A percentile compares a stretch with the other conserved stretches of the same genome.
These are phyloP conservation scores for Punica granatum DNA, from an alignment of 345 rosid genomes.

Conservation along the genomic window DNA sequence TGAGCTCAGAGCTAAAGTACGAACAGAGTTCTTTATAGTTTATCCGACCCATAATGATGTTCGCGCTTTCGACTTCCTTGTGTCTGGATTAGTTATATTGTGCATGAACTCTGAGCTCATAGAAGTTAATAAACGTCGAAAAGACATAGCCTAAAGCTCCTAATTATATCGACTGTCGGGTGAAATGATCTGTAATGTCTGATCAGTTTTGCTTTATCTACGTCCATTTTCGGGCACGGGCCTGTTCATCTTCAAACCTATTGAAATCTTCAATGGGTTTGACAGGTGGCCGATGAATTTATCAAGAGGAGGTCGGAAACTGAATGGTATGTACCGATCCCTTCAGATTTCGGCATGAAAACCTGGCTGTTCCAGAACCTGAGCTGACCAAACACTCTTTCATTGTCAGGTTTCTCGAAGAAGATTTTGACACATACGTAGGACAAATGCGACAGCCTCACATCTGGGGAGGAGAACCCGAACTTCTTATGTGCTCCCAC, in stretches of 20 bases:
- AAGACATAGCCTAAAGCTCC: background rate
- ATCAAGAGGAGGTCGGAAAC: conserved; percentile 53
- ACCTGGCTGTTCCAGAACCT: background rate
- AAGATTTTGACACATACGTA: conserved; percentile 50
- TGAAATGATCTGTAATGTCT: background rate
- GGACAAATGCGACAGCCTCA: conserved; percentile 53
- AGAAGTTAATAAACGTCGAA: too few relatives aligned
- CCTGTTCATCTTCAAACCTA: background rate
- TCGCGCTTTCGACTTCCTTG: background rate
- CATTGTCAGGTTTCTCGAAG: conserved; percentile 49
- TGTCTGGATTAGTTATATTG: background rate
- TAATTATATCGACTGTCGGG: background rate
- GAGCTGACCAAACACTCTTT: background rate
- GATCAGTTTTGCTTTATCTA: background rate
- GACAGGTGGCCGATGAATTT: conserved; percentile 65
- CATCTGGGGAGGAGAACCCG: conserved; percentile 75
- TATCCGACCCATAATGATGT: background rate
- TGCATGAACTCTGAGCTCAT: too few relatives aligned
- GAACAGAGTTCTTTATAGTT: background rate
- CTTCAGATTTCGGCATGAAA: background rate
- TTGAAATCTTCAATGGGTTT: conserved; percentile 4
- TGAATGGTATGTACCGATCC: conserved; percentile 37
- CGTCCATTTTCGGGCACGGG: background rate
- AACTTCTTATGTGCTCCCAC: conserved; percentile 68
- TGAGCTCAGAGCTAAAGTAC: conserved; percentile 56